Evolutionary conservation across 805 yeast species (phyloP).

Genomic region (Yarrowia sp.): DNA sequence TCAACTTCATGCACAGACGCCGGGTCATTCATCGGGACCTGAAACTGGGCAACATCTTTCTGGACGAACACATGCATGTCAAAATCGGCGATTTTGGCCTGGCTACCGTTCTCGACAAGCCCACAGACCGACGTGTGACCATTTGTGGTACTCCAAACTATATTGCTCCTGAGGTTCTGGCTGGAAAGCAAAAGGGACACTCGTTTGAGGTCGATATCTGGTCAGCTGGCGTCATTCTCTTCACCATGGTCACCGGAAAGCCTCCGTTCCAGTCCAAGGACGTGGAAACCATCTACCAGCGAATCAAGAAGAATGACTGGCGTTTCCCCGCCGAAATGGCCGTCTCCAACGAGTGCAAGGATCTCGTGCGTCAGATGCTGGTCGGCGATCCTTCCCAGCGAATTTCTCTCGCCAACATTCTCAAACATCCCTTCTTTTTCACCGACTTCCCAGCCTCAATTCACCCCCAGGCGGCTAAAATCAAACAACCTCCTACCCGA

Average conservation of each 20-base stretch:
- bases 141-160: constrained; percentile 99
- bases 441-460: constrained; percentile 82
- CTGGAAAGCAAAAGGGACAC: constrained; percentile 85
- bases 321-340: constrained; percentile 72
- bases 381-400: constrained; percentile 79
- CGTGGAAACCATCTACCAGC: constrained; percentile 87
- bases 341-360: constrained; percentile 74
- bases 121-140: constrained; percentile 81
- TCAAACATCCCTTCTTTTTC: constrained; percentile 85
- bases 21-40: constrained; percentile 95
- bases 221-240: constrained; percentile 97
- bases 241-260: constrained; percentile 88
- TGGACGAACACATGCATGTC: constrained; percentile 91
- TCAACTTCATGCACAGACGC: constrained; percentile 88
- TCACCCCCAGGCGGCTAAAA: constrained; percentile 47
- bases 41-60: constrained; percentile 93
- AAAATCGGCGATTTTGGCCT: constrained; percentile 98
- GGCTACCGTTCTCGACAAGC: constrained; percentile 86
- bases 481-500: constrained; percentile 1
- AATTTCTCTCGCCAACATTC: constrained; percentile 79
- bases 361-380: constrained; percentile 69
- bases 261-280: constrained; percentile 98
- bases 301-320: constrained; percentile 84
- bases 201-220: constrained; percentile 95
- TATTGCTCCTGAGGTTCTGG: constrained; percentile 96